A percentile compares a stretch with the other conserved stretches of the same genome.
These are phyloP conservation scores for Phialophora tarda DNA, from an alignment of 2,329 filamentous ascomycete genomes.

Conservation along the genomic window DNA sequence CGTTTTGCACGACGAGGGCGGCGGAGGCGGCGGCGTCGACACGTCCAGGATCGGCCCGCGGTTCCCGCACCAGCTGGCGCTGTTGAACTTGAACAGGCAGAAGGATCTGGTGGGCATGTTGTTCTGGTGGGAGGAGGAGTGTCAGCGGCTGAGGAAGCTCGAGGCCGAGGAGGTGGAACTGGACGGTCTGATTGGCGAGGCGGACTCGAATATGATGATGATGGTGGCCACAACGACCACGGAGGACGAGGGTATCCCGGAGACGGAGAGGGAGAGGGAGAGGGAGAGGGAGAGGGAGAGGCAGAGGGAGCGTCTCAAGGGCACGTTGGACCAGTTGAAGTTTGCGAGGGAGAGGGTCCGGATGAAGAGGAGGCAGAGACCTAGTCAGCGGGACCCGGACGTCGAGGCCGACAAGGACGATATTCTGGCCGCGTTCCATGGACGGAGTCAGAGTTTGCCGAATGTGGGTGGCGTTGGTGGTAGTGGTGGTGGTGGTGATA, in stretches of 20 bases:
- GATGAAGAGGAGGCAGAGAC: constrained; percentile 36
- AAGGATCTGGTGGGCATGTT: constrained; percentile 31
- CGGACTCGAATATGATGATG: constrained; percentile 9
- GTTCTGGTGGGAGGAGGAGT: constrained; percentile 39
- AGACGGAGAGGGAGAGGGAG: neutral
- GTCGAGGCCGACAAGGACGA: constrained; percentile 34
- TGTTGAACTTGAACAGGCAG: constrained; percentile 29
- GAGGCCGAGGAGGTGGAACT: constrained; percentile 33
- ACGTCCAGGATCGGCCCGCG: constrained; percentile 32
- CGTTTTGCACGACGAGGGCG: constrained; percentile 18
- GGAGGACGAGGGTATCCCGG: neutral
- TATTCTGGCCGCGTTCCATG: constrained; percentile 31
- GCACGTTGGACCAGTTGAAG: constrained; percentile 31
- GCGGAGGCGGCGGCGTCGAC: constrained; percentile 24
- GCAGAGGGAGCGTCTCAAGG: constrained; percentile 10
- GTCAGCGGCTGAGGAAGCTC: constrained; percentile 33
- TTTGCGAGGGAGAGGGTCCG: constrained; percentile 35
- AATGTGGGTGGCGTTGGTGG: constrained; percentile 4
- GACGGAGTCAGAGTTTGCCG: constrained; percentile 27
- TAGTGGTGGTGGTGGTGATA: neutral
- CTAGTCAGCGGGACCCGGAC: constrained; percentile 30
- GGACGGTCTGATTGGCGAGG: constrained; percentile 18
- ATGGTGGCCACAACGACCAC: neutral
- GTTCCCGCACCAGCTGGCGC: constrained; percentile 33
- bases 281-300: too few relatives aligned